Conservation (phyloP, 805 yeast species). For the Blastobotrys chiropterorum region DNA sequence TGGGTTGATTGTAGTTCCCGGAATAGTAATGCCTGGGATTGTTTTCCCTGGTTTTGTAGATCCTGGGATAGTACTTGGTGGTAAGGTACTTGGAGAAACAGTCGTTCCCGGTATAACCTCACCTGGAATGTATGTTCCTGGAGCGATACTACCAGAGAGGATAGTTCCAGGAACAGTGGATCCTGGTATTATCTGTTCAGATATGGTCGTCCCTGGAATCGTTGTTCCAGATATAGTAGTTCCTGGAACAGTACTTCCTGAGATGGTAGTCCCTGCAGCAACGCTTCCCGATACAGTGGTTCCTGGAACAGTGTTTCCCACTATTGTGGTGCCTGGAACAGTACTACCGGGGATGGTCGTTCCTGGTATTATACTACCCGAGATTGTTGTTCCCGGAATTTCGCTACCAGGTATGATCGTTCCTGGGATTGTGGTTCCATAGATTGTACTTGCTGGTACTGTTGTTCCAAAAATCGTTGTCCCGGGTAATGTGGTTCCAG, state of each 20-base stretch:
- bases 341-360: constrained; percentile 4
- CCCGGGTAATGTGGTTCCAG: constrained; percentile 18
- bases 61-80: too few species aligned
- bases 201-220: constrained; percentile 14
- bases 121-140: too few species aligned
- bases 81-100: too few species aligned
- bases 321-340: neutral
- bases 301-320: neutral
- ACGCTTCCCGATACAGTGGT: neutral
- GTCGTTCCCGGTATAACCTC: constrained; percentile 14
- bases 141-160: neutral
- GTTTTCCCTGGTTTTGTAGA: neutral
- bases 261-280: neutral
- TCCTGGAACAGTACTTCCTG: neutral
- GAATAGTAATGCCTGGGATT: neutral
- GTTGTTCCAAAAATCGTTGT: constrained; percentile 12
- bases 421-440: constrained; percentile 11
- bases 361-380: constrained; percentile 14
- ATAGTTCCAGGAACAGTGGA: constrained; percentile 3
- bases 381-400: constrained; percentile 21
- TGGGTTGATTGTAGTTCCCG: constrained; percentile 1
- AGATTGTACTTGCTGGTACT: constrained; percentile 10
- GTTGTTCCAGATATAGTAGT: constrained; percentile 2
- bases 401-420: constrained; percentile 12
- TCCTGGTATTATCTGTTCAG: constrained; percentile 18